Base-by-base conservation (phyloP, 1,139 yeast species). In the Williopsis jadinii region DNA sequence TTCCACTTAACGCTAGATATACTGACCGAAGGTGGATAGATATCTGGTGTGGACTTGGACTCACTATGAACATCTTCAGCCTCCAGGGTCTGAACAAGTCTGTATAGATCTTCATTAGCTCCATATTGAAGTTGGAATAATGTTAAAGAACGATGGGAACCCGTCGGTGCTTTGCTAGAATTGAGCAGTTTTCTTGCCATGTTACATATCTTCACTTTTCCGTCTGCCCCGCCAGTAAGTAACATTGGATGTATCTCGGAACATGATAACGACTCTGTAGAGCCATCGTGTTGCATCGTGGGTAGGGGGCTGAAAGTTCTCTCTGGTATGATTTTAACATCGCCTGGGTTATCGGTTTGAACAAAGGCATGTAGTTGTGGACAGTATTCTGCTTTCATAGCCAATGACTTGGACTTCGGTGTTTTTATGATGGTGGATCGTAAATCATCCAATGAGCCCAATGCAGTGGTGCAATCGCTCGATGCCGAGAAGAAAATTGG, bases 1-100 rank as follows among this genome's bases (percentile, higher is more conserved):
- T 77, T 77, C 90, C 95, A 84, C 9, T 75, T 71, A 2, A 80
- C 44, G 8, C 77, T 58, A 0, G 81, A 71, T 5, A 85, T 65
- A 15, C 68, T 62, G 3, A 80, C 66, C 11, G 77, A 73, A 10
- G 73, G 67, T 4, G 87, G 83, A 44, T 70, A 74, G 2, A 75
- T 59, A 11, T 67, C 63, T 11, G 66, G 46, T 27, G 48, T 50
- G 8, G 54, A 50, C 6, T 51, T 43, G 33, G 15, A 41, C 15
- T 63, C 67, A 3, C 53, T 48, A n/a, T 44, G 36, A n/a, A 58
- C 39, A 14, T 49, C 54, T 32, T 49, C 58, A 2, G 60, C 56
- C 3, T 52, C 50, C 38, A 61, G 60, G 15, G 55, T 52, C 27
- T 60, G 56, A 38, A 67, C 63, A 30, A 75, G 48, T 37, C 73